Evolutionary conservation across 805 yeast species (phyloP).

Genomic region (Monosporozyma unispora): DNA sequence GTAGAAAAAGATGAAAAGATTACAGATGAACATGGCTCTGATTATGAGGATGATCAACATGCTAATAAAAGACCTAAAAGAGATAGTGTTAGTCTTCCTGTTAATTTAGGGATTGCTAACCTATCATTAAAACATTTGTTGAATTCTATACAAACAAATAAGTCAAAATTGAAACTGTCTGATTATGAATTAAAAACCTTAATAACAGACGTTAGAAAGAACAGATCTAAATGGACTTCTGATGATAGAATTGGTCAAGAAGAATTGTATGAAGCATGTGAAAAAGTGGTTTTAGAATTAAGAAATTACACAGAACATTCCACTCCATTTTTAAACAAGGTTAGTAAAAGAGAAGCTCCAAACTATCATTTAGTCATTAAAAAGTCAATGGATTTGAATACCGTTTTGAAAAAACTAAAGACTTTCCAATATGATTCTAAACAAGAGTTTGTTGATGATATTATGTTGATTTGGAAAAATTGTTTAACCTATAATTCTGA

Average conservation of each 20-base stretch:
- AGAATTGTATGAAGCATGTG: conserved; percentile 95
- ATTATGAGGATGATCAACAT: conserved; percentile 6
- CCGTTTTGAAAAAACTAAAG: conserved; percentile 85
- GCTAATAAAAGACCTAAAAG: conserved; percentile 18
- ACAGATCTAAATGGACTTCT: conserved; percentile 95
- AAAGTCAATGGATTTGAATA: conserved; percentile 92
- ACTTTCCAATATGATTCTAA: conserved; percentile 74
- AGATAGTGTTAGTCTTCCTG: conserved; percentile 25
- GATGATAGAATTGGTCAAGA: conserved; percentile 96
- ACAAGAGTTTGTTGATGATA: conserved; percentile 85
- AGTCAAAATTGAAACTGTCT: conserved; percentile 65
- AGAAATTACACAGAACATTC: conserved; percentile 94
- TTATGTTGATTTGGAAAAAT: conserved; percentile 91
- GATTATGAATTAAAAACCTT: conserved; percentile 79
- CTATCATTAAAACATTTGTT: conserved; percentile 72
- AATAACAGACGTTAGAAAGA: conserved; percentile 87
- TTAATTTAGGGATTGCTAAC: conserved; percentile 63
- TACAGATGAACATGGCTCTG: conserved; percentile 13
- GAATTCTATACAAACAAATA: conserved; percentile 64
- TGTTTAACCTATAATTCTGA: conserved; percentile 90
- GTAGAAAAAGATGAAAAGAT: not conserved
- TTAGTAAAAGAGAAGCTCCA: conserved; percentile 97
- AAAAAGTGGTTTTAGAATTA: conserved; percentile 82
- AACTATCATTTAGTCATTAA: conserved; percentile 86
- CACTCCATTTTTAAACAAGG: conserved; percentile 89